phyloP scores from a whole-genome alignment of 2,329 filamentous ascomycete genomes.

The Alternaria brassicae region DNA sequence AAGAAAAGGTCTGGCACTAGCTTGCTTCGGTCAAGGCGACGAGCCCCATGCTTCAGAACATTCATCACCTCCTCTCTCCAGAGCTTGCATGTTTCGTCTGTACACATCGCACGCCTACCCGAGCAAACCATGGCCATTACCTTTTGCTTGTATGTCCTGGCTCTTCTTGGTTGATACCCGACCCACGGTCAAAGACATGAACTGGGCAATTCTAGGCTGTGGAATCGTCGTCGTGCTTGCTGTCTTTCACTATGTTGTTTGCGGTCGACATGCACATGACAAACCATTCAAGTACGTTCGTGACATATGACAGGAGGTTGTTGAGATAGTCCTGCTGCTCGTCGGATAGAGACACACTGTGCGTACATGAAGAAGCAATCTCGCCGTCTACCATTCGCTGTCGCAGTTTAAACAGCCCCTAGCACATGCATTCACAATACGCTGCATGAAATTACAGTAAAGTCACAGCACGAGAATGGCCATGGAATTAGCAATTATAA shows the following conservation, averaged over 20 bases:
- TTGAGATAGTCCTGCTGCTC: not conserved
- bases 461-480: not conserved
- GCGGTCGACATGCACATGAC: conserved; percentile 51
- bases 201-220: conserved; percentile 56
- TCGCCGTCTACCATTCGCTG: not conserved
- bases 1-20: not conserved
- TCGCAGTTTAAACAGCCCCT: not conserved
- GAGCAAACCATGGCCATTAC: conserved; percentile 43
- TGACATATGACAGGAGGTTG: conserved; percentile 7
- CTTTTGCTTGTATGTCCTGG: conserved; percentile 51
- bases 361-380: not conserved
- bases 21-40: not conserved
- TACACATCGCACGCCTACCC: conserved; percentile 16
- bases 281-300: conserved; percentile 30
- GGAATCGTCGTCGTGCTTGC: conserved; percentile 52
- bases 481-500: not conserved
- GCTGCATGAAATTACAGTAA: not conserved
- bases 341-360: not conserved
- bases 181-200: conserved; percentile 56
- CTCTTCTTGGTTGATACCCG: conserved; percentile 52
- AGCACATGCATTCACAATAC: not conserved
- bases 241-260: conserved; percentile 50
- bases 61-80: not conserved
- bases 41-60: not conserved
- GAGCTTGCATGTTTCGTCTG: not conserved